Evolutionary conservation across 73 alveolate species (phyloP), one percentile per base, ranked within the genome.

Genomic region (Paraurostyla sp.): DNA sequence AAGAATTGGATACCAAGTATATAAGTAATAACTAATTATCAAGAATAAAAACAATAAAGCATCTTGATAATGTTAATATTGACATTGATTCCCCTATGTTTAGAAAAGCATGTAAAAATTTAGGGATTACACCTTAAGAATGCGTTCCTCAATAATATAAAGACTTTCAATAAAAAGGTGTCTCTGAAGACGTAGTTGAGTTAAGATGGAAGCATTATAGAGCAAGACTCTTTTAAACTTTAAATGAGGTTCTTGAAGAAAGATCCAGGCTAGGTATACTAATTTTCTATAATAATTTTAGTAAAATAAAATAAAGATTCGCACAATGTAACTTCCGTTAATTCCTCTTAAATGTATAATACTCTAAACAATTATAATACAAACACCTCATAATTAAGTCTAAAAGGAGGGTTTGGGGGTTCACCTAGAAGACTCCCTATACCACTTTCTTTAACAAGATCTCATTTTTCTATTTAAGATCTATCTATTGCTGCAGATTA

Each of bases 221-320:
- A 32, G 25, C 65, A 9, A 73, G 86, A 45, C 52, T 73, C 32
- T 48, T 73, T 29, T 73, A 73, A 27, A 73, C 86, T 3, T 13
- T 73, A 45, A 73, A 73, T 73, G 65, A 73, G 27, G 86, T 73
- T 16, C 71, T 73, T 7, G 86, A 73, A 73, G 86, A 73, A 38
- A 3, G 86, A 2, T 22, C 7, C 3, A 42, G 86, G 46, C 0
- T 73, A 13, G 7, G 86, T 73, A 73, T 20, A 52, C 30, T 43
- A 2, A 25, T 32, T 6, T 0, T 3, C 3, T 35, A 27, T 25
- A 30, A 27, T 29, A 6, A 4, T 45, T 48, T 9, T 48, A 73
- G 65, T 32, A 13, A 73, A 32, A 45, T 27, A 45, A 13, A 40
- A 73, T 45, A 48, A 27, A 45, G 71, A 73, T 40, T 38, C n/a